phyloP scores from a whole-genome alignment of 257 asterid genomes.

The Solanum pimpinellifolium region DNA sequence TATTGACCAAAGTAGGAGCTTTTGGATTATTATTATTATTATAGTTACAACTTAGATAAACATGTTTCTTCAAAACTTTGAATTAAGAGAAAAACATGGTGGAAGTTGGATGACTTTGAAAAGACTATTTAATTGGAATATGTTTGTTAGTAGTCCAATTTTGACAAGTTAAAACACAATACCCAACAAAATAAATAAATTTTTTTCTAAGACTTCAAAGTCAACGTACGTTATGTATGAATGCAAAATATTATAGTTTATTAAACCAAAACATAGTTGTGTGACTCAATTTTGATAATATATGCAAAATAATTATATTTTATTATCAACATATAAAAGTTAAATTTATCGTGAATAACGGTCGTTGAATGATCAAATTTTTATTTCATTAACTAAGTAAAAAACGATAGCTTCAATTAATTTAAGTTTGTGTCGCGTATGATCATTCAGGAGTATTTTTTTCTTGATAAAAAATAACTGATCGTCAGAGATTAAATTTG shows the following conservation, averaged over 20 bases:
- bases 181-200: background rate
- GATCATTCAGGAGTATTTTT: background rate
- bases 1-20: background rate
- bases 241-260: background rate
- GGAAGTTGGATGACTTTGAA: background rate
- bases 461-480: background rate
- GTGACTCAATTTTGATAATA: background rate
- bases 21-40: background rate
- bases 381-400: background rate
- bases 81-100: background rate
- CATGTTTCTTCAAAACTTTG: background rate
- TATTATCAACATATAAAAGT: background rate
- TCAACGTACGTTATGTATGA: background rate
- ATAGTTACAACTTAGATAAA: background rate
- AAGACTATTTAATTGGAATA: background rate
- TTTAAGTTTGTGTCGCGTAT: background rate
- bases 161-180: background rate
- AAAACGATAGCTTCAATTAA: background rate
- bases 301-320: background rate
- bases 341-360: background rate
- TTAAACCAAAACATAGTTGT: background rate
- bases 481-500: fast-evolving
- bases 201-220: background rate
- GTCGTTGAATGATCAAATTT: background rate
- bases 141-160: background rate